A percentile compares a stretch with the other conserved stretches of the same genome.
Conservation (phyloP, 2,329 filamentous ascomycete species). For the Atkinsonella hypoxylon region DNA sequence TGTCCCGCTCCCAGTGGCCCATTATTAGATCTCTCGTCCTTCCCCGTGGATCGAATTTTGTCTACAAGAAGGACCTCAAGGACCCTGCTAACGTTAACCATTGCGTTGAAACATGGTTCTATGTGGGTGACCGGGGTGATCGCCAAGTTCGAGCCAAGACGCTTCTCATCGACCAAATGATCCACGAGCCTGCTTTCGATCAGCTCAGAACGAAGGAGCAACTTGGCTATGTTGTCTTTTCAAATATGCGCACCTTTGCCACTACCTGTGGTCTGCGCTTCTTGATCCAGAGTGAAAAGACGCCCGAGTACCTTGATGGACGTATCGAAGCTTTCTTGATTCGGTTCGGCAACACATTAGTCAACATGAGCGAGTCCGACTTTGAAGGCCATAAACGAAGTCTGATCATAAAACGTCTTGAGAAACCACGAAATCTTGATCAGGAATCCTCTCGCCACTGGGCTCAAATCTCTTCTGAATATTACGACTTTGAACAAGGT, state of each 20-base stretch:
- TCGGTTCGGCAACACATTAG: slow-evolving; percentile 51
- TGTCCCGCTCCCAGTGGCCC: slow-evolving; percentile 71
- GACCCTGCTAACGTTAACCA: slow-evolving; percentile 86
- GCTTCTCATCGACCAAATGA: slow-evolving; percentile 76
- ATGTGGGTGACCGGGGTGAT: slow-evolving; percentile 57
- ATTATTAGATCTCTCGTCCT: slow-evolving; percentile 66
- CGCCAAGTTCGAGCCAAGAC: slow-evolving; percentile 61
- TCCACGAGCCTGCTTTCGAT: slow-evolving; percentile 88
- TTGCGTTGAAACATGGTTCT: slow-evolving; percentile 68
- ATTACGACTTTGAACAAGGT: slow-evolving; percentile 84
- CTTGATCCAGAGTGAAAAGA: slow-evolving; percentile 85
- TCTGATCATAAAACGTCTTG: slow-evolving; percentile 72
- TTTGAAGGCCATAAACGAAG: slow-evolving; percentile 90
- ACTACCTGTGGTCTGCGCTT: slow-evolving; percentile 79
- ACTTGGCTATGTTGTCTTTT: slow-evolving; percentile 92
- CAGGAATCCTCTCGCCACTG: slow-evolving; percentile 77
- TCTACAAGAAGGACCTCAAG: slow-evolving; percentile 69
- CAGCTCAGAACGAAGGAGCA: slow-evolving; percentile 94
- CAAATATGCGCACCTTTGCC: slow-evolving; percentile 56
- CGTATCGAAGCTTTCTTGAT: slow-evolving; percentile 78
- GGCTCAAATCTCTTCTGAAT: slow-evolving; percentile 74
- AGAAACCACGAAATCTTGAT: slow-evolving; percentile 85
- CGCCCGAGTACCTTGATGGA: slow-evolving; percentile 70
- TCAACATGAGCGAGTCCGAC: slow-evolving; percentile 66
- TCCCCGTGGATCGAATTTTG: slow-evolving; percentile 68